A percentile compares a stretch with the other conserved stretches of the same genome.
These are phyloP conservation scores for Lagerstroemia speciosa DNA, from an alignment of 345 rosid species.

Conservation along the genomic window DNA sequence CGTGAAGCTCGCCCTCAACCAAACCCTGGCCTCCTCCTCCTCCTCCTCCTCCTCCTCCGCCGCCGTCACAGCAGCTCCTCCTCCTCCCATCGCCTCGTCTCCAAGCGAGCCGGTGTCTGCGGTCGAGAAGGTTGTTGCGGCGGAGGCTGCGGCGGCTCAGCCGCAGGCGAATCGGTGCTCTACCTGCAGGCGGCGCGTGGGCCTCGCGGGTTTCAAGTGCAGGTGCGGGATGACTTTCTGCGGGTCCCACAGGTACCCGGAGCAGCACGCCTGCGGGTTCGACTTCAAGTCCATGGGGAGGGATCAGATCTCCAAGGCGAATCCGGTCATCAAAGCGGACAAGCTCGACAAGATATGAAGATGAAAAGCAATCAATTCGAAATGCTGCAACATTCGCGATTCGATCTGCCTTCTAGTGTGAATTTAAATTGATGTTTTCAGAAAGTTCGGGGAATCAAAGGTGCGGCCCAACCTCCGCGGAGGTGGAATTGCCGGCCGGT, in stretches of 20 bases:
- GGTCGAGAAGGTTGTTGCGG: neutral
- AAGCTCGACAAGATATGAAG: constrained; percentile 64
- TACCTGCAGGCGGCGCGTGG: constrained; percentile 72
- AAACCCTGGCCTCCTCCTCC: constrained; percentile 29
- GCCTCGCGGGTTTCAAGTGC: constrained; percentile 76
- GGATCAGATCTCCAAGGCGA: constrained; percentile 66
- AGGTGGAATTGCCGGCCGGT: too few relatives aligned
- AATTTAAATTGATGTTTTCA: constrained; percentile 3
- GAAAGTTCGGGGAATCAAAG: neutral
- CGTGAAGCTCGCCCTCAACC: constrained; percentile 46
- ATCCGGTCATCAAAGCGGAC: constrained; percentile 58
- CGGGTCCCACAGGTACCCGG: constrained; percentile 78
- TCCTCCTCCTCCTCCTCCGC: neutral
- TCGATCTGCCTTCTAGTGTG: constrained; percentile 7
- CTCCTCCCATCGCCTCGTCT: neutral
- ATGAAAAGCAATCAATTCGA: neutral
- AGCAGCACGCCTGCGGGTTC: constrained; percentile 55
- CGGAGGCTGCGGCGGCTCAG: constrained; percentile 3
- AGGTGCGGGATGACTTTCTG: constrained; percentile 73
- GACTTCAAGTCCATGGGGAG: constrained; percentile 67
- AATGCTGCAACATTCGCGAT: neutral
- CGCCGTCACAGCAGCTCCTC: neutral
- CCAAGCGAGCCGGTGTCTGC: constrained; percentile 11
- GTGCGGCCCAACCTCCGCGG: too few relatives aligned
- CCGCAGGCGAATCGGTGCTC: constrained; percentile 49